Base-by-base conservation (phyloP, 345 rosid genomes). In the Aurinia saxatilis region DNA sequence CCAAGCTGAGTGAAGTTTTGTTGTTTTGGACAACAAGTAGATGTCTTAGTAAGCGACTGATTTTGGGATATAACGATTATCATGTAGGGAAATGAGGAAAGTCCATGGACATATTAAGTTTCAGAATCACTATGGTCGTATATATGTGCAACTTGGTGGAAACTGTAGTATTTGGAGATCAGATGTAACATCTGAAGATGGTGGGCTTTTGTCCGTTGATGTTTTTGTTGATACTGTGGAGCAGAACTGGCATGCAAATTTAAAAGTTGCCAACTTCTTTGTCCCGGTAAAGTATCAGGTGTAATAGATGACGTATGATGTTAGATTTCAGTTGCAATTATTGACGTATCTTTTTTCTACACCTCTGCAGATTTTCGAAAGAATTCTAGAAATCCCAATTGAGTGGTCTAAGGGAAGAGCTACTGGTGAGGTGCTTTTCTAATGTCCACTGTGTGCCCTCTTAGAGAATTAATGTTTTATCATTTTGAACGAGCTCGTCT, bases 361-460 rank as follows among this genome's bases (percentile, higher is more conserved):
- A 49, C 57, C 37, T 68, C 21, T 67, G 69, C 86, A 92, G 96
- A 89, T 87, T 72, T 89, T 89, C 74, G 98, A 92, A 77, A 80
- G 95, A 71, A 81, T 92, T 63, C 63, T 92, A 81, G 95, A 84
- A 67, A 92, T 92, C 63, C 96, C 96, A 50, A 84, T 89, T 67
- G 67, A 73, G 19, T 92, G 97, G 97, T 82, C 78, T 14, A 83
- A 85, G 73, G 98, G 98, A 72, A 92, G 96, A 84, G 98, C 93
- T 71, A 81, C 90, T 59, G 98, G 98, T 87, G 98, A 92, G 95
- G 98, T 91, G 95, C 89, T 83, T 89, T 58, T 81, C 96, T 87
- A 72, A 78, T 84, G n/a, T 65, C 60, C 68, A 42, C 15, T 66
- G 40, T 36, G 37, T 46, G 21, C 45, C 50, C 21, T 66, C 60